Evolutionary conservation across 1,284 basidiomycete species (phyloP).

Genomic region (Ceratobasidium sp.): DNA sequence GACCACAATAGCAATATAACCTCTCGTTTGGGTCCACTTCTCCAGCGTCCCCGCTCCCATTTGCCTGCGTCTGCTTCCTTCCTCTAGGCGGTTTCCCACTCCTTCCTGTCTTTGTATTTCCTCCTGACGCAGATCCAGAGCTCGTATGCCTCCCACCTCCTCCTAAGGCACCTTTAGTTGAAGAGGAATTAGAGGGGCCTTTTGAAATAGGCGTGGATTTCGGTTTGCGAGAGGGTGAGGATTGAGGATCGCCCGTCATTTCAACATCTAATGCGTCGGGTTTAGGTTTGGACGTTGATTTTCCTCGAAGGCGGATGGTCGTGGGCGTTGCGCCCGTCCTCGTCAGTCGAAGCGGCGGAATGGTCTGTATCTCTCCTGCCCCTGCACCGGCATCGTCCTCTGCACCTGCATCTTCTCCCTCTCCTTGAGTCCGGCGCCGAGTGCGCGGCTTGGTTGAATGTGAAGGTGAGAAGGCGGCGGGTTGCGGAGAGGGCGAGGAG

Average conservation of each 20-base stretch:
- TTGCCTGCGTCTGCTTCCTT: too few relatives aligned
- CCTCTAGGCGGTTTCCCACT: too few relatives aligned
- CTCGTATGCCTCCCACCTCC: too few relatives aligned
- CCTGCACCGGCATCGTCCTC: slow-evolving; percentile 58
- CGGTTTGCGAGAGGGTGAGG: slow-evolving; percentile 38
- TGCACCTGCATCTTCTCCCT: slow-evolving; percentile 64
- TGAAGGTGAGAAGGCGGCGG: neutral
- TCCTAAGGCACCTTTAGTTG: slow-evolving; percentile 16
- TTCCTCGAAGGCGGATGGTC: slow-evolving; percentile 9
- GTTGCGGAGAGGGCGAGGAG: neutral
- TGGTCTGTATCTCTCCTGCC: slow-evolving; percentile 51
- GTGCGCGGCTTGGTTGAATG: neutral
- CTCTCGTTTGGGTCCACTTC: slow-evolving; percentile 59
- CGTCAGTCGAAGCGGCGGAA: neutral
- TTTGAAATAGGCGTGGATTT: slow-evolving; percentile 19
- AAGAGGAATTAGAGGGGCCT: slow-evolving; percentile 8
- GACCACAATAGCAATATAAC: slow-evolving; percentile 80
- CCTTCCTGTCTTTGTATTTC: too few relatives aligned
- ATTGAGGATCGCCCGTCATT: neutral
- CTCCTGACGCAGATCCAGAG: too few relatives aligned
- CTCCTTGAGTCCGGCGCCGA: slow-evolving; percentile 55
- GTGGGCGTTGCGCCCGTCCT: slow-evolving; percentile 15
- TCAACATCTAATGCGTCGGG: slow-evolving; percentile 53
- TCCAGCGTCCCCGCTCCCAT: slow-evolving; percentile 46
- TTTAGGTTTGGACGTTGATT: slow-evolving; percentile 29